Base-by-base conservation (phyloP, 495 filamentous ascomycete genomes). In the Chaetomium tenue region DNA sequence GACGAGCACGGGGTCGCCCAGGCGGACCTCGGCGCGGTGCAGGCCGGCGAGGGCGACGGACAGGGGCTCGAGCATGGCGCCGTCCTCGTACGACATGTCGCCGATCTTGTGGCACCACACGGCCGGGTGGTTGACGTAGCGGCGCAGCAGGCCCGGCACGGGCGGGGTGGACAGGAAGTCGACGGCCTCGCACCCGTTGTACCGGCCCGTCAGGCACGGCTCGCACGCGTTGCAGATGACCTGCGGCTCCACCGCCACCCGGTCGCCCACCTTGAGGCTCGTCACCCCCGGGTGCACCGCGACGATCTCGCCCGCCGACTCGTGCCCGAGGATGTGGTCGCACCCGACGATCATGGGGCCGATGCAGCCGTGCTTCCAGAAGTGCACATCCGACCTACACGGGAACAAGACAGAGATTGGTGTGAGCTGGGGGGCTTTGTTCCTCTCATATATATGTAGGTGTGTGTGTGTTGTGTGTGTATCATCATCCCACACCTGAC, bases 31-130 rank as follows among this genome's bases (percentile, higher is more conserved):
- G 55, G 89, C 87, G 63, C 92, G 83, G 74, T 95, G 87, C 75
- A 97, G 84, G 8, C 88, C 91, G 5, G 92, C 91, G 48, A 97
- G 81, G 30, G 91, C 88, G 22, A 97, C 92, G 60, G 87, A 89
- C 44, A 96, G 83, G 3, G 92, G 92, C 76, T 97, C 92, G 65
- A 96, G 78, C 75, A 95, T 82, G 23, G 92, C 90, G 57, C 92
- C 92, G 65, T 92, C 86, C 75, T 96, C 92, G 70, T 86, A 97
- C 64, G 86, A 89, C 89, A 97, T 92, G 73, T 88, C 80, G 28
- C 87, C 86, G 67, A 96, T 92, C 81, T 95, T 95, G 81, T 96
- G 91, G 76, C 92, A 96, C 91, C 91, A 95, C 48, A 88, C 82
- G 13, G 92, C 91, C 13, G 89, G 90, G 78, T 97, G 92, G 74